phyloP scores from a whole-genome alignment of 1,284 basidiomycete species.

The Gomphus sp. region DNA sequence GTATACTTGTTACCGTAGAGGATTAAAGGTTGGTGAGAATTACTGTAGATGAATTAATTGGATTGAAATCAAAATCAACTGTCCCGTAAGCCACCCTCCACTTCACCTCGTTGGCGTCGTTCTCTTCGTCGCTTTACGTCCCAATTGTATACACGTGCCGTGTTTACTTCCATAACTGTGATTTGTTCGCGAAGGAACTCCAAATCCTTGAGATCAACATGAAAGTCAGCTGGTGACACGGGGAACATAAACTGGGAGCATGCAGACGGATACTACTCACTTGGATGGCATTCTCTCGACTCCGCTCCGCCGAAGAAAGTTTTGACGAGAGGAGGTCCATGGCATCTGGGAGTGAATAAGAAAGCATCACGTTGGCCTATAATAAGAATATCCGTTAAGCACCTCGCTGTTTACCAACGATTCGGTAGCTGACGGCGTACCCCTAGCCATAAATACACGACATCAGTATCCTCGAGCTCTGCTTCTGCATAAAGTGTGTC shows the following conservation, averaged over 20 bases:
- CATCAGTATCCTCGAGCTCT: constrained; percentile 77
- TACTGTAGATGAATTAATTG: background rate
- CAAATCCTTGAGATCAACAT: constrained; percentile 46
- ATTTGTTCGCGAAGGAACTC: constrained; percentile 94
- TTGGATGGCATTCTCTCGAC: constrained; percentile 64
- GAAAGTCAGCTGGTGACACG: background rate
- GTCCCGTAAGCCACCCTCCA: constrained; percentile 26
- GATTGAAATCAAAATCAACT: background rate
- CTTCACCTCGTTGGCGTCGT: constrained; percentile 26
- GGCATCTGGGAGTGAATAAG: constrained; percentile 84
- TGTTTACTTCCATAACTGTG: constrained; percentile 98
- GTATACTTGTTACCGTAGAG: too few species aligned
- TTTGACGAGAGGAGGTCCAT: constrained; percentile 71
- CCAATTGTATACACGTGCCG: constrained; percentile 94
- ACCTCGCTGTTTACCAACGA: background rate
- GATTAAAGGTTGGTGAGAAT: background rate
- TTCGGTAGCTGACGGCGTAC: constrained; percentile 42
- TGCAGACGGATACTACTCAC: background rate
- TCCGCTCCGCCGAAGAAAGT: constrained; percentile 65
- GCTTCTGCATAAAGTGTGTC: constrained; percentile 97
- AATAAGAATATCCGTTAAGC: background rate
- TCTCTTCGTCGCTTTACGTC: constrained; percentile 81
- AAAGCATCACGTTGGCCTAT: constrained; percentile 96
- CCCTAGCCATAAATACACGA: constrained; percentile 93
- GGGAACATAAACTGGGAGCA: background rate